phyloP scores from a whole-genome alignment of 352 stramenopile species.

The Aphanomyces euteiches region DNA sequence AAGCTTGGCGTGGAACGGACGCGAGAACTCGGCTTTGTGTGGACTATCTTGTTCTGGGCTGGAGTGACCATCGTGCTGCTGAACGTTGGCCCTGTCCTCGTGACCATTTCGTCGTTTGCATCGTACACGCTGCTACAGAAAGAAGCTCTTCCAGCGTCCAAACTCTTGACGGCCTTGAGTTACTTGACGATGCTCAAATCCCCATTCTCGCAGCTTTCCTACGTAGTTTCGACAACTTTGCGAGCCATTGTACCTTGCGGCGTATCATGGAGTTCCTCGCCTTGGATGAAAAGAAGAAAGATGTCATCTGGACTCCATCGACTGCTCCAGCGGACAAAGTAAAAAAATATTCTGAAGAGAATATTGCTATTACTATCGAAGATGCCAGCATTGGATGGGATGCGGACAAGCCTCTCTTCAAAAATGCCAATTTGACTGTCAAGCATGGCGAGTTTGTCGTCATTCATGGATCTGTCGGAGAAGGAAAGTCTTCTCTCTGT shows the following conservation, averaged over 20 bases:
- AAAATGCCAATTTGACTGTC: conserved; percentile 41
- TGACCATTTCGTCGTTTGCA: conserved; percentile 27
- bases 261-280: conserved; percentile 23
- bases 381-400: conserved; percentile 54
- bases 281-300: conserved; percentile 3
- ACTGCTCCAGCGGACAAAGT: not conserved
- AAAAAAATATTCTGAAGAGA: not conserved
- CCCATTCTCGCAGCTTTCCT: conserved; percentile 24
- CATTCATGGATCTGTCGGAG: conserved; percentile 45
- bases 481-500: conserved; percentile 86
- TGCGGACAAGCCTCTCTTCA: conserved; percentile 33
- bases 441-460: conserved; percentile 49
- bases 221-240: conserved; percentile 19
- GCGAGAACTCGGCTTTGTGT: conserved; percentile 49
- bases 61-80: conserved; percentile 39
- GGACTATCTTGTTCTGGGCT: conserved; percentile 47
- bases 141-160: conserved; percentile 14
- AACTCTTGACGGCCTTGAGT: conserved; percentile 32
- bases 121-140: conserved; percentile 17
- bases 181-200: conserved; percentile 32
- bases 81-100: conserved; percentile 20
- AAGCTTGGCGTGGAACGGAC: conserved; percentile 44
- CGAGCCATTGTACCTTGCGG: conserved; percentile 10
- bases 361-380: conserved; percentile 44
- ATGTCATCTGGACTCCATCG: not conserved